phyloP scores from a whole-genome alignment of 441 rosid genomes.

The Brassica hybrid region DNA sequence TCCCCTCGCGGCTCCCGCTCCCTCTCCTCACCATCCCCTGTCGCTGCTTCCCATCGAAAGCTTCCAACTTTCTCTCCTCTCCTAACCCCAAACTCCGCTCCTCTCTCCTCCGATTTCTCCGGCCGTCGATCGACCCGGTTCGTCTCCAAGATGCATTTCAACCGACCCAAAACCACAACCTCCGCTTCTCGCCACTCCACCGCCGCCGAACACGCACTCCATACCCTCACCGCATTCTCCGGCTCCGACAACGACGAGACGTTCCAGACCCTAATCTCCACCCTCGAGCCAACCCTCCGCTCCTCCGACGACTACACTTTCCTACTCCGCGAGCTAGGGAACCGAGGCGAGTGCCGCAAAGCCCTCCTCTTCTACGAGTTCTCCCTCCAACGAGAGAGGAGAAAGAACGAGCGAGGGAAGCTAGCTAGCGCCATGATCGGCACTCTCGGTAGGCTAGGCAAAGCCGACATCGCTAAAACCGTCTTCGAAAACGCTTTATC shows the following conservation, averaged over 20 bases:
- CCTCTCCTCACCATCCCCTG: conserved; percentile 1
- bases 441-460: conserved; percentile 81
- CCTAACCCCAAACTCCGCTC: conserved; percentile 47
- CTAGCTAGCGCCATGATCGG: conserved; percentile 83
- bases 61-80: conserved; percentile 52
- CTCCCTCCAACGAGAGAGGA: conserved; percentile 67
- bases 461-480: conserved; percentile 69
- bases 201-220: conserved; percentile 73
- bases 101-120: conserved; percentile 62
- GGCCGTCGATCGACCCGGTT: conserved; percentile 91
- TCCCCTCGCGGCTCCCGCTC: conserved; percentile 43
- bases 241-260: conserved; percentile 45
- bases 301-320: conserved; percentile 84
- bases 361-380: conserved; percentile 76
- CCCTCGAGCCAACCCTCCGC: conserved; percentile 63
- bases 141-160: conserved; percentile 82
- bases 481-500: conserved; percentile 68
- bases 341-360: conserved; percentile 65
- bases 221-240: conserved; percentile 48
- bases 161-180: conserved; percentile 58
- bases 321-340: conserved; percentile 84
- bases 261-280: conserved; percentile 56
- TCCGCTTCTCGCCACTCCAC: conserved; percentile 58
- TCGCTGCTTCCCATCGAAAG: conserved; percentile 26
- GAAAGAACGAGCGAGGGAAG: conserved; percentile 83